Conservation (phyloP, 2,329 filamentous ascomycete genomes). For the Colletotrichum destructivum region DNA sequence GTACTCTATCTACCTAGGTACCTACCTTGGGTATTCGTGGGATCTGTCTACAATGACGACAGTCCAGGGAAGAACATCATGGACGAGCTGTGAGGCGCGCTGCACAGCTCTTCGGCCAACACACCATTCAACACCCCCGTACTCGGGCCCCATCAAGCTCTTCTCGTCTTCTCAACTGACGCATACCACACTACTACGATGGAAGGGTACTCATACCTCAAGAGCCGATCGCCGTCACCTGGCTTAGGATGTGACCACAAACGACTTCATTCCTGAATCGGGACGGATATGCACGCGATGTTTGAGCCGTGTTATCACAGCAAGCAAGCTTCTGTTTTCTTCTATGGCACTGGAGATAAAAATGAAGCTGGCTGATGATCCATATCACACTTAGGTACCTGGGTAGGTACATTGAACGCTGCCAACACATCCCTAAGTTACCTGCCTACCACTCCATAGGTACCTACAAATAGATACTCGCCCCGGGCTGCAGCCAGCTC, state of each 20-base stretch:
- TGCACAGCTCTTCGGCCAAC: too few species aligned
- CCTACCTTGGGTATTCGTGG: too few species aligned
- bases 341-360: neutral
- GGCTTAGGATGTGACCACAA: slow-evolving; percentile 22
- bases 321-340: neutral
- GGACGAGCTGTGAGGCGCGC: too few species aligned
- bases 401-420: too few species aligned
- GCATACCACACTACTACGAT: too few species aligned
- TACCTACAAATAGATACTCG: too few species aligned
- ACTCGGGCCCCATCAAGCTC: too few species aligned
- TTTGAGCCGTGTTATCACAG: neutral
- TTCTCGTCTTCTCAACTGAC: neutral
- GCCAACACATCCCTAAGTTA: too few species aligned
- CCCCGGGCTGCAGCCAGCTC: too few species aligned
- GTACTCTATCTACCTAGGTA: neutral
- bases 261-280: slow-evolving; percentile 21
- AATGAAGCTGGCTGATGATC: neutral
- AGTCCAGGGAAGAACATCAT: neutral
- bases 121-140: too few species aligned
- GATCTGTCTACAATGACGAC: slow-evolving; percentile 27
- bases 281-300: neutral
- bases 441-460: too few species aligned
- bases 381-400: too few species aligned
- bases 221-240: neutral
- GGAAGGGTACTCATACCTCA: neutral